Conservation (phyloP, 129 eudicot species). For the Chrysanthemum lavandulifolium region DNA sequence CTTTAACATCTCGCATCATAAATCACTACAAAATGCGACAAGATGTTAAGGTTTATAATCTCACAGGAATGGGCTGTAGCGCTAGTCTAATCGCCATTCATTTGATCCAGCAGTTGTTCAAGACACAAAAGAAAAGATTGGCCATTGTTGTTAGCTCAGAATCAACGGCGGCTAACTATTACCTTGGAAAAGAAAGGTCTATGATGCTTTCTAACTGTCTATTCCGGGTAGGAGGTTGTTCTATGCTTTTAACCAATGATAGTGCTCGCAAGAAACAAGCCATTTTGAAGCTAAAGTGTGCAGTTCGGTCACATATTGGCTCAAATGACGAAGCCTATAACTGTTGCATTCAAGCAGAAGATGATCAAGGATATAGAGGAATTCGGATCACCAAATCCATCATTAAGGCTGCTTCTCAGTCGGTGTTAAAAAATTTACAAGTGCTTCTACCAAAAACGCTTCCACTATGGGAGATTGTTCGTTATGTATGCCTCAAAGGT, state of each 20-base stretch:
- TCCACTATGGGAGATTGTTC: constrained; percentile 47
- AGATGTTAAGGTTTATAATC: constrained; percentile 48
- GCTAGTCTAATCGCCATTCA: constrained; percentile 53
- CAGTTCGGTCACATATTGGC: constrained; percentile 53
- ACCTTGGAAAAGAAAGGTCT: constrained; percentile 51
- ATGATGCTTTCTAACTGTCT: constrained; percentile 61
- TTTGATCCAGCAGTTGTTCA: constrained; percentile 51
- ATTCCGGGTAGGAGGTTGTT: constrained; percentile 60
- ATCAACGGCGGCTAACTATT: constrained; percentile 57
- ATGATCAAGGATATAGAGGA: constrained; percentile 37
- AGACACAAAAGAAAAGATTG: constrained; percentile 33
- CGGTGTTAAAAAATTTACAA: constrained; percentile 38
- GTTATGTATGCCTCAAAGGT: constrained; percentile 13
- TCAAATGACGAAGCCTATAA: constrained; percentile 46
- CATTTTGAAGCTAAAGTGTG: constrained; percentile 39
- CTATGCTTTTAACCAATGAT: constrained; percentile 53
- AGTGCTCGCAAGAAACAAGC: constrained; percentile 22
- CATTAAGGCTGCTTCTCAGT: constrained; percentile 42
- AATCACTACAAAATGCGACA: constrained; percentile 57
- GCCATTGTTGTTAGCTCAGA: constrained; percentile 65
- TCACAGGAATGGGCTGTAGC: constrained; percentile 67
- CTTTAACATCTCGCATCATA: constrained; percentile 51
- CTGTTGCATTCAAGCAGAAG: constrained; percentile 54
- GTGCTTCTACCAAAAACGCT: constrained; percentile 44
- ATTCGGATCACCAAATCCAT: constrained; percentile 48